Evolutionary conservation across 2,329 filamentous ascomycete genomes (phyloP).

Genomic region (Fusarium sp.): DNA sequence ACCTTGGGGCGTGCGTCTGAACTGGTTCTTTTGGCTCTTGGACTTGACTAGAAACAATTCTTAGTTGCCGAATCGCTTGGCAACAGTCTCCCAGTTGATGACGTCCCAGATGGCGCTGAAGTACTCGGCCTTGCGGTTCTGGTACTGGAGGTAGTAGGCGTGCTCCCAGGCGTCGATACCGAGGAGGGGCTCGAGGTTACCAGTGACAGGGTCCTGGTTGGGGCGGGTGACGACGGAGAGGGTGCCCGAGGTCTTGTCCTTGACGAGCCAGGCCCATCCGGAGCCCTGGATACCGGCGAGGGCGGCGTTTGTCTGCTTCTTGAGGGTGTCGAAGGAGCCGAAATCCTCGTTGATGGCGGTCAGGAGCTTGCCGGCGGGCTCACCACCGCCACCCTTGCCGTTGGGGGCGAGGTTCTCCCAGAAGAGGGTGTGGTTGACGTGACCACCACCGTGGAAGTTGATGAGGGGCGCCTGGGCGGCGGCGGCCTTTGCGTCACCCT

Average conservation of each 20-base stretch:
- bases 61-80: slow-evolving; percentile 72
- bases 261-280: slow-evolving; percentile 91
- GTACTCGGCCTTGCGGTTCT: slow-evolving; percentile 98
- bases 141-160: slow-evolving; percentile 94
- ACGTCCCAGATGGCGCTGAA: slow-evolving; percentile 95
- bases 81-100: slow-evolving; percentile 93
- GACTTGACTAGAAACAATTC: not conserved
- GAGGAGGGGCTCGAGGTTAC: slow-evolving; percentile 82
- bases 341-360: slow-evolving; percentile 73
- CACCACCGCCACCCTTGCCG: slow-evolving; percentile 69
- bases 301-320: slow-evolving; percentile 73
- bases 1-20: not conserved
- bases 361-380: slow-evolving; percentile 70
- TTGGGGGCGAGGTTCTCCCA: slow-evolving; percentile 84
- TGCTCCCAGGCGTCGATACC: slow-evolving; percentile 98
- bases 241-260: slow-evolving; percentile 71
- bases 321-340: slow-evolving; percentile 72
- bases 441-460: slow-evolving; percentile 86
- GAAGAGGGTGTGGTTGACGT: slow-evolving; percentile 89
- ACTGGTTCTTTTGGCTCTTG: not conserved
- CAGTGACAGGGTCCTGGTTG: slow-evolving; percentile 91
- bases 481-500: slow-evolving; percentile 67
- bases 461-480: slow-evolving; percentile 65
- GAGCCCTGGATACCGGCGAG: slow-evolving; percentile 84
- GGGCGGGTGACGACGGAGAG: slow-evolving; percentile 76